Evolutionary conservation across 495 filamentous ascomycete genomes (phyloP).

Genomic region (Aspergillus kassunensis): DNA sequence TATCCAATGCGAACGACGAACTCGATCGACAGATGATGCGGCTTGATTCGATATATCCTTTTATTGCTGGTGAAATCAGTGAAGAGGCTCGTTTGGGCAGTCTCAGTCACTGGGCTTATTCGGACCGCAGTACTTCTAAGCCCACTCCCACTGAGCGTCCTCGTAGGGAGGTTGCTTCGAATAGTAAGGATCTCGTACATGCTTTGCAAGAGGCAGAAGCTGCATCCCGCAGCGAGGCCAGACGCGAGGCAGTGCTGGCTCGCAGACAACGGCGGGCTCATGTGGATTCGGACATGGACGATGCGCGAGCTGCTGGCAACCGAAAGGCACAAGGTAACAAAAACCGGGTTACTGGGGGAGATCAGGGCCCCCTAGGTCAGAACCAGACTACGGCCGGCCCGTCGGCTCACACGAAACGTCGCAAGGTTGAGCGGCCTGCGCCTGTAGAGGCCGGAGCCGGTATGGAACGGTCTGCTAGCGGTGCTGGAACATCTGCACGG

Average conservation of each 20-base stretch:
- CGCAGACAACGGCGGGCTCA: constrained; percentile 66
- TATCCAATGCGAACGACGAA: constrained; percentile 82
- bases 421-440: constrained; percentile 68
- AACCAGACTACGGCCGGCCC: constrained; percentile 8
- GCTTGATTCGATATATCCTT: constrained; percentile 76
- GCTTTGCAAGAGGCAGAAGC: constrained; percentile 74
- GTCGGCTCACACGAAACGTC: constrained; percentile 57
- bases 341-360: constrained; percentile 47
- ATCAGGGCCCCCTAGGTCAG: constrained; percentile 25
- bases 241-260: constrained; percentile 73
- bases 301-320: constrained; percentile 45
- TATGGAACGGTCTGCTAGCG: constrained; percentile 70
- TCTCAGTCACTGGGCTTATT: constrained; percentile 91
- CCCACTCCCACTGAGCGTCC: constrained; percentile 63
- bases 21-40: constrained; percentile 80
- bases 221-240: constrained; percentile 69
- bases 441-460: constrained; percentile 47
- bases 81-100: constrained; percentile 91
- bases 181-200: constrained; percentile 49
- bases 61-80: constrained; percentile 84
- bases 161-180: constrained; percentile 70
- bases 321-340: constrained; percentile 58
- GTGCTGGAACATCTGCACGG: constrained; percentile 42
- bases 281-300: constrained; percentile 75
- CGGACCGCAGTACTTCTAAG: constrained; percentile 68